Evolutionary conservation across 768 basidiomycete genomes (phyloP).

Genomic region (Pleurotus eryngii): DNA sequence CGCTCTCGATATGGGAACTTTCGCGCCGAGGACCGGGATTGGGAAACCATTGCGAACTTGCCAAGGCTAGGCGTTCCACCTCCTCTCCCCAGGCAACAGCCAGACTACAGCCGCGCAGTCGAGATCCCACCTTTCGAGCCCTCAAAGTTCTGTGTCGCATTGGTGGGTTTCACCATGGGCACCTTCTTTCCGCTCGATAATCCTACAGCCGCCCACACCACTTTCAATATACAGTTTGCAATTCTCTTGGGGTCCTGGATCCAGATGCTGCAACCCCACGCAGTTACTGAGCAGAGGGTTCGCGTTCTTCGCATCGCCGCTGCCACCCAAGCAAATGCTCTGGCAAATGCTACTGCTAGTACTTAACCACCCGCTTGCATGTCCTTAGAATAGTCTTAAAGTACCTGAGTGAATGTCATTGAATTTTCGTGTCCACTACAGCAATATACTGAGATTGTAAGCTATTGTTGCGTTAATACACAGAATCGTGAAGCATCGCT

Average conservation of each 20-base stretch:
- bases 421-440: too few species aligned
- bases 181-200: background rate
- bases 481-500: too few species aligned
- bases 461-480: too few species aligned
- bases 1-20: background rate
- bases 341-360: too few species aligned
- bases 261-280: too few species aligned
- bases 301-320: too few species aligned
- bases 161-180: background rate
- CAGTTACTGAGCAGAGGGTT: too few species aligned
- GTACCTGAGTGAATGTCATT: too few species aligned
- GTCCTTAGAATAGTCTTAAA: too few species aligned
- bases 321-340: too few species aligned
- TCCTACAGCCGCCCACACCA: background rate
- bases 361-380: too few species aligned
- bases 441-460: too few species aligned
- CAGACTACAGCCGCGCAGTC: background rate
- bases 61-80: background rate
- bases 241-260: background rate
- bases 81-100: background rate
- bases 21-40: background rate
- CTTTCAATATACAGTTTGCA: background rate
- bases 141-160: background rate
- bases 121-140: background rate
- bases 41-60: background rate